These are phyloP conservation scores for Leccinum fallax DNA, from an alignment of 1,284 basidiomycete genomes.

Conservation along the genomic window DNA sequence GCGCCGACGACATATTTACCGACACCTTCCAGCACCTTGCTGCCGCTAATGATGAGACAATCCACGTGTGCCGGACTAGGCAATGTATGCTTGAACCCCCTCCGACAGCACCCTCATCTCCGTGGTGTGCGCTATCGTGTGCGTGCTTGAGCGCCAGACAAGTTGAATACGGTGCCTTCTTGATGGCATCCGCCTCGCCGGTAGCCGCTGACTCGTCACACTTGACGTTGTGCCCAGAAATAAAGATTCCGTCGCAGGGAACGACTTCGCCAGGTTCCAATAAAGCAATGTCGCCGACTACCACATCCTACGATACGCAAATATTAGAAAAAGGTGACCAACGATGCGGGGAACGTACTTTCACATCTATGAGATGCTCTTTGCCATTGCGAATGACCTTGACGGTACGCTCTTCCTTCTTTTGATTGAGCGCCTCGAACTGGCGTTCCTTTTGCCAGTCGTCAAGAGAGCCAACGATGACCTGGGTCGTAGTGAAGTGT, in stretches of 20 bases:
- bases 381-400: conserved; percentile 88
- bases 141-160: conserved; percentile 54
- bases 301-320: conserved; percentile 62
- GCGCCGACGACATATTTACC: conserved; percentile 92
- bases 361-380: conserved; percentile 82
- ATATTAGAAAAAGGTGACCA: background rate
- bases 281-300: conserved; percentile 92
- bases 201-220: conserved; percentile 98
- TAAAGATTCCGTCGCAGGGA: conserved; percentile 94
- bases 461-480: no score
- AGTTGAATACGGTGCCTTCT: conserved; percentile 83
- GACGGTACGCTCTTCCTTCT: conserved; percentile 41
- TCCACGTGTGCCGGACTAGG: conserved; percentile 64
- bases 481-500: no score
- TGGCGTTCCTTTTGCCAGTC: no score
- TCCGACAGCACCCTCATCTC: conserved; percentile 26
- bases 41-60: conserved; percentile 93
- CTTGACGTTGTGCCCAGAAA: conserved; percentile 90
- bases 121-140: conserved; percentile 21
- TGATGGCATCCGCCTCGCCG: conserved; percentile 95
- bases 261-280: conserved; percentile 95
- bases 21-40: conserved; percentile 94
- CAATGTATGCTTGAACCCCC: conserved; percentile 24
- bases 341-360: conserved; percentile 44
- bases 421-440: no score